phyloP scores from a whole-genome alignment of 345 rosid species.

The Eucalyptus marginata region DNA sequence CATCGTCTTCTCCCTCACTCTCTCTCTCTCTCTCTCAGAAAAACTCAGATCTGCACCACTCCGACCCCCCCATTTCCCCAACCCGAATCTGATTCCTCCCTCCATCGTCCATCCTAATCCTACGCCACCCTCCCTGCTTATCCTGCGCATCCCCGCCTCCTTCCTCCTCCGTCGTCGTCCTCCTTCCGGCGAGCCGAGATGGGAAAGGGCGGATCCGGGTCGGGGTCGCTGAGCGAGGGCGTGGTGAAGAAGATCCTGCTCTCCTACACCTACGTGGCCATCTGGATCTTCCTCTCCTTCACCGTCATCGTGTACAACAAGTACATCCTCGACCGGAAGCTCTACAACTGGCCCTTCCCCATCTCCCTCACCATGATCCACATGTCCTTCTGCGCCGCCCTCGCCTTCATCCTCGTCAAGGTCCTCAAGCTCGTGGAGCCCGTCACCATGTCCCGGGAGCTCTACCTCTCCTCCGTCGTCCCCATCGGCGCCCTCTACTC shows the following conservation, averaged over 20 bases:
- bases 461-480: slow-evolving; percentile 74
- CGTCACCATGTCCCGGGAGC: slow-evolving; percentile 70
- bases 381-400: slow-evolving; percentile 89
- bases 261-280: slow-evolving; percentile 81
- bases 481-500: slow-evolving; percentile 94
- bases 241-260: slow-evolving; percentile 83
- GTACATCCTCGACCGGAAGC: slow-evolving; percentile 94
- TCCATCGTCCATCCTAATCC: background rate
- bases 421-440: slow-evolving; percentile 90
- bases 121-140: background rate
- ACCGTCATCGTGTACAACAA: slow-evolving; percentile 98
- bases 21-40: background rate
- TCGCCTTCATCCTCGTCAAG: slow-evolving; percentile 79
- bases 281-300: slow-evolving; percentile 99
- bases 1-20: background rate
- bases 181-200: slow-evolving; percentile 2
- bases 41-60: background rate
- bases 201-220: slow-evolving; percentile 58
- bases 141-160: background rate
- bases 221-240: slow-evolving; percentile 56
- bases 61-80: background rate
- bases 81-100: background rate
- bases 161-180: too few species aligned
- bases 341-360: slow-evolving; percentile 97
- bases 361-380: slow-evolving; percentile 98